phyloP scores from a whole-genome alignment of 257 asterid genomes.

The Striga asiatica region DNA sequence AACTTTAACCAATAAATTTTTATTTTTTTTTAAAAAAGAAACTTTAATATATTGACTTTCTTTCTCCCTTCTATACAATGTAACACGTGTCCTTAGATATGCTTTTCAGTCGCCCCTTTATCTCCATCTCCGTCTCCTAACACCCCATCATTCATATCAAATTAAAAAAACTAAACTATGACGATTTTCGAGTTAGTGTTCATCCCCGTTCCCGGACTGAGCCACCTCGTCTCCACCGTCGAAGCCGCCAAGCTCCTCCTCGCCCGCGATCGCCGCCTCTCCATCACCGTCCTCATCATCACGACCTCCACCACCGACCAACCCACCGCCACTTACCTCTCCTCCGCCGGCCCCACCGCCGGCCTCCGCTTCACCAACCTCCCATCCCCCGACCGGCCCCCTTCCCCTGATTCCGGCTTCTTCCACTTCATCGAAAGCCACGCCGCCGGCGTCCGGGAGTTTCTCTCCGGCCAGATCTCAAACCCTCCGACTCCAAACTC shows the following conservation, averaged over 20 bases:
- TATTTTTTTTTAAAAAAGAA: too few relatives aligned
- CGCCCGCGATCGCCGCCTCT: conserved; percentile 10
- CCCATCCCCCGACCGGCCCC: not conserved
- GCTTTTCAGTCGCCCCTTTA: too few relatives aligned
- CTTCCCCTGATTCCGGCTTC: not conserved
- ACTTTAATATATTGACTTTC: too few relatives aligned
- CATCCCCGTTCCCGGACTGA: conserved; percentile 26
- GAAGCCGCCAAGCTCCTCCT: conserved; percentile 24
- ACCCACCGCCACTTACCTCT: not conserved
- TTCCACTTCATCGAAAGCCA: not conserved
- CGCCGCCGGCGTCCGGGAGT: not conserved
- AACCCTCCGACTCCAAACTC: not conserved
- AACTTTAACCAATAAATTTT: too few relatives aligned
- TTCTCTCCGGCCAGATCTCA: not conserved
- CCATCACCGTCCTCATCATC: conserved; percentile 22
- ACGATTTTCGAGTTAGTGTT: conserved; percentile 28
- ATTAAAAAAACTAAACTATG: too few relatives aligned
- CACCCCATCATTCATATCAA: too few relatives aligned
- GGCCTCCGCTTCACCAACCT: conserved; percentile 13
- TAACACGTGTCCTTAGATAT: too few relatives aligned
- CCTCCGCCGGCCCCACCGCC: not conserved
- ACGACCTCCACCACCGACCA: conserved; percentile 9
- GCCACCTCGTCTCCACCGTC: conserved; percentile 21
- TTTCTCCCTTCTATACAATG: too few relatives aligned
- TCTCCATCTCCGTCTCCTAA: too few relatives aligned